These are phyloP conservation scores for Podaxis sp. DNA, from an alignment of 768 basidiomycete species.

Conservation along the genomic window DNA sequence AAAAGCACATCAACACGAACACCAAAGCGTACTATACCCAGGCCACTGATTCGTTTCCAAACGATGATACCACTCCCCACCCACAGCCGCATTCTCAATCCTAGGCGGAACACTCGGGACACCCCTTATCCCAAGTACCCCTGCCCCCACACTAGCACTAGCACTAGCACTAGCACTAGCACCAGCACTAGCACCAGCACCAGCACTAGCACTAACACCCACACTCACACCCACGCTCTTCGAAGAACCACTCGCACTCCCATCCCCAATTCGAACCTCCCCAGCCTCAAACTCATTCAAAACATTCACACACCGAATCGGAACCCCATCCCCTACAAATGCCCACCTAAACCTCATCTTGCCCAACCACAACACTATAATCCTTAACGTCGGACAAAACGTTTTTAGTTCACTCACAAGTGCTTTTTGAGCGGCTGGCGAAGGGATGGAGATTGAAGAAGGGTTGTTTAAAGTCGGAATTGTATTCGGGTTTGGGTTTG, in stretches of 20 bases:
- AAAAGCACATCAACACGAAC: neutral
- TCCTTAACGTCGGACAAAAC: slow-evolving; percentile 23
- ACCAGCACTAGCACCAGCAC: too few species aligned
- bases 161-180: too few species aligned
- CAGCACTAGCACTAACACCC: too few species aligned
- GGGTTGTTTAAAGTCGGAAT: neutral
- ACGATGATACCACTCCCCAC: slow-evolving; percentile 3
- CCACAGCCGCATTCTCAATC: neutral
- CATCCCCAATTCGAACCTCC: neutral
- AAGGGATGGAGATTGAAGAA: neutral
- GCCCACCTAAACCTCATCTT: slow-evolving; percentile 22
- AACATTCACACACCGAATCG: neutral
- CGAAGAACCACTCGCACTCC: neutral
- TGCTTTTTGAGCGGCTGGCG: slow-evolving; percentile 22
- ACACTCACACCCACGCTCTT: neutral
- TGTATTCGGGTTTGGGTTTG: too few species aligned
- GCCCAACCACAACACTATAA: slow-evolving; percentile 28
- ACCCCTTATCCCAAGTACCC: neutral
- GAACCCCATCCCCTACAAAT: neutral
- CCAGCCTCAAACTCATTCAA: neutral
- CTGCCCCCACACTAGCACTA: too few species aligned
- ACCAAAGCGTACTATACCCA: slow-evolving; percentile 3
- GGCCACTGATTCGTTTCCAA: slow-evolving; percentile 4
- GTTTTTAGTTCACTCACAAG: slow-evolving; percentile 28
- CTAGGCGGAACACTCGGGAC: neutral